Percentiles rank a stretch among this genome's conserved stretches.
phyloP scores from a whole-genome alignment of 148 eudicot genomes.

The Cornus florida region DNA sequence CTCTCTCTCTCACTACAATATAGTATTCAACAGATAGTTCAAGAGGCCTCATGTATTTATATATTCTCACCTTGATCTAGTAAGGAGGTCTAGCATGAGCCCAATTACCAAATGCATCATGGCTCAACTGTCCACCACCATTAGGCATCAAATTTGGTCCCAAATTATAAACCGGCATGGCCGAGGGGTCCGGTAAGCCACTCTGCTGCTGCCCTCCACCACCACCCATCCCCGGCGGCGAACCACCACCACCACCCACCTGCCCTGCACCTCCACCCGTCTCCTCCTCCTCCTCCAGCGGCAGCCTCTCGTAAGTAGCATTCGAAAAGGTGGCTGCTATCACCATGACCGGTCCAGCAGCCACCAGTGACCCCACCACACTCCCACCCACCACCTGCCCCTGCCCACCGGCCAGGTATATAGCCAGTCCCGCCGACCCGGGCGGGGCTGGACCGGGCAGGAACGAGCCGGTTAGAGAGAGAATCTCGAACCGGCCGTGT shows the following conservation, averaged over 20 bases:
- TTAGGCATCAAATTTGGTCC: slow-evolving; percentile 29
- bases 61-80: slow-evolving; percentile 19
- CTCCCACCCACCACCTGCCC: slow-evolving; percentile 64
- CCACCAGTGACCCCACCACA: slow-evolving; percentile 53
- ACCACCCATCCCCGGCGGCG: slow-evolving; percentile 27
- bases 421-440: slow-evolving; percentile 52
- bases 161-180: slow-evolving; percentile 27
- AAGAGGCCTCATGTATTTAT: not conserved
- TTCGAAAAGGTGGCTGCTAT: slow-evolving; percentile 65
- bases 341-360: slow-evolving; percentile 64
- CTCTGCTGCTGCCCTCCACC: slow-evolving; percentile 22
- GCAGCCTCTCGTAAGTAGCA: slow-evolving; percentile 62
- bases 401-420: slow-evolving; percentile 58
- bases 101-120: slow-evolving; percentile 38
- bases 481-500: slow-evolving; percentile 60
- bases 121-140: slow-evolving; percentile 39
- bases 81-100: slow-evolving; percentile 33
- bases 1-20: not conserved
- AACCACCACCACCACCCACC: slow-evolving; percentile 24
- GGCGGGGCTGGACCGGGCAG: slow-evolving; percentile 56
- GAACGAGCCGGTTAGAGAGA: slow-evolving; percentile 57
- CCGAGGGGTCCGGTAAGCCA: slow-evolving; percentile 22
- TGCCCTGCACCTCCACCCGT: not conserved
- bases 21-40: not conserved
- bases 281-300: slow-evolving; percentile 52